Percentiles rank a stretch among this genome's conserved stretches.
phyloP scores from a whole-genome alignment of 2,329 filamentous ascomycete species.

The Magnaporthiopsis poae region DNA sequence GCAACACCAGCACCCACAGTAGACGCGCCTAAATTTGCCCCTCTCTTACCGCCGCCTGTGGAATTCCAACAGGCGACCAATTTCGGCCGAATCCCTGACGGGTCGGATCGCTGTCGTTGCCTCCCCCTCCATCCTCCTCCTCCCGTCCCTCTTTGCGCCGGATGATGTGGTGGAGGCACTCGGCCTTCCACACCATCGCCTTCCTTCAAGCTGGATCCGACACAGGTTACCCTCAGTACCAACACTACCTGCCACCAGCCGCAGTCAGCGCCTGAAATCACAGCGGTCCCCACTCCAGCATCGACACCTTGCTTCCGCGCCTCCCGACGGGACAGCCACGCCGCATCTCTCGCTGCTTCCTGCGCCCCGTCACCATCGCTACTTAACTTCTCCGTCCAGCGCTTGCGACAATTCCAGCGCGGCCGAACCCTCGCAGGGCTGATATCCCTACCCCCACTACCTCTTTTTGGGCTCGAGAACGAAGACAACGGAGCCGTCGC shows the following conservation, averaged over 20 bases:
- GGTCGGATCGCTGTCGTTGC: not conserved
- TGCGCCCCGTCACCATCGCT: conserved; percentile 15
- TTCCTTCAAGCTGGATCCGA: conserved; percentile 47
- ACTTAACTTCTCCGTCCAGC: conserved; percentile 11
- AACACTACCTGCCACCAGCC: conserved; percentile 1
- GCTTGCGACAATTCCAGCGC: conserved; percentile 37
- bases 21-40: not conserved
- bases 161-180: conserved; percentile 47
- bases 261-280: not conserved
- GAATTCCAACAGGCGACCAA: not conserved
- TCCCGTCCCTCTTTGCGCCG: conserved; percentile 11
- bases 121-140: conserved; percentile 1
- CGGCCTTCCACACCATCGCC: conserved; percentile 39
- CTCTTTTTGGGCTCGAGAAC: conserved; percentile 42
- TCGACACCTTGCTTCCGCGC: conserved; percentile 17
- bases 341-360: conserved; percentile 15
- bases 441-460: conserved; percentile 46
- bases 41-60: not conserved
- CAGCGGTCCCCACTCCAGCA: conserved; percentile 11
- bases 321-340: conserved; percentile 6
- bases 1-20: no score
- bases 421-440: conserved; percentile 46
- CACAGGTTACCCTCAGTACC: conserved; percentile 1
- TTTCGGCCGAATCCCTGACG: not conserved
- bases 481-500: conserved; percentile 11